Conservation (phyloP, 2,329 filamentous ascomycete species). For the Cladosporium sp. region DNA sequence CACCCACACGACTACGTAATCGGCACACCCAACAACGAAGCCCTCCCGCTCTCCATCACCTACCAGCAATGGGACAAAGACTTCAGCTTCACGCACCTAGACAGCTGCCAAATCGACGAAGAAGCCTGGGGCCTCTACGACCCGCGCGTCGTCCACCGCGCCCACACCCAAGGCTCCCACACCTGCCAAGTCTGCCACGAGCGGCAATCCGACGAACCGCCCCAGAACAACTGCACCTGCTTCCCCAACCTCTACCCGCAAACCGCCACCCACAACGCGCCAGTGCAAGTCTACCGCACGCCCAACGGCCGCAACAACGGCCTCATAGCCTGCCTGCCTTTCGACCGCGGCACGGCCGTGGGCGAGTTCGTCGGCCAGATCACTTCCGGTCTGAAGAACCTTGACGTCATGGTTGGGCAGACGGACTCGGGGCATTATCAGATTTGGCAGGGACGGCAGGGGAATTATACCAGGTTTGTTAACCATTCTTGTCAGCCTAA, state of each 20-base stretch:
- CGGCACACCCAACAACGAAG: conserved; percentile 36
- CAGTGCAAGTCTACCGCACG: conserved; percentile 52
- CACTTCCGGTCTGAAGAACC: conserved; percentile 47
- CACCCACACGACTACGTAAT: conserved; percentile 53
- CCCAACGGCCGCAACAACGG: conserved; percentile 53
- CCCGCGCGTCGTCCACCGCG: conserved; percentile 40
- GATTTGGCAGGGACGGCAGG: conserved; percentile 53
- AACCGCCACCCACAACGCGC: conserved; percentile 35
- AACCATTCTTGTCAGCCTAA: conserved; percentile 57
- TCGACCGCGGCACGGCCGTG: conserved; percentile 49
- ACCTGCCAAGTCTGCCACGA: conserved; percentile 45
- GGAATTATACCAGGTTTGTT: conserved; percentile 56
- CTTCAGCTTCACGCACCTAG: conserved; percentile 47
- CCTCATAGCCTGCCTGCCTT: conserved; percentile 42
- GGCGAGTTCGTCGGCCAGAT: conserved; percentile 54
- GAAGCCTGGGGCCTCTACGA: conserved; percentile 47
- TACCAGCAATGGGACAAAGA: conserved; percentile 45
- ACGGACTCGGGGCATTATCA: conserved; percentile 47
- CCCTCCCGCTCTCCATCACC: conserved; percentile 42
- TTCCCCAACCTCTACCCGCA: conserved; percentile 51
- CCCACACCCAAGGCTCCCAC: conserved; percentile 26
- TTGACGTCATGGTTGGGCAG: conserved; percentile 51
- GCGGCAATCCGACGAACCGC: conserved; percentile 47
- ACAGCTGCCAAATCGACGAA: conserved; percentile 47
- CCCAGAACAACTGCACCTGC: conserved; percentile 48